phyloP scores from a whole-genome alignment of 208 protist species.

The Phytomonas sp. region DNA sequence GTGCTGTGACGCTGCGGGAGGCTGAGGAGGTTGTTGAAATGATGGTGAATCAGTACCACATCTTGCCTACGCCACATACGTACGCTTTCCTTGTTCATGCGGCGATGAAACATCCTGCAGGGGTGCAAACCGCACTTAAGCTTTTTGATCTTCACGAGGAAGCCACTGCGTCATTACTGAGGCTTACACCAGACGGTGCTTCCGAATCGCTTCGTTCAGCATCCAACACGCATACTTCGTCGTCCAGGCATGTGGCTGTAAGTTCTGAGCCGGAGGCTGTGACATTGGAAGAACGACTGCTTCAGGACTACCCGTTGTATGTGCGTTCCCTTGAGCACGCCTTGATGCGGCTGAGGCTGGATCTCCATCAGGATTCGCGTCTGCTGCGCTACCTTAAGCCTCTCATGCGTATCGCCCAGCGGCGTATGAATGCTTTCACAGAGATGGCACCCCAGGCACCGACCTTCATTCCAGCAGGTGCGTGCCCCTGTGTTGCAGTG shows the following conservation, averaged over 20 bases:
- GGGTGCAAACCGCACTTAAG: constrained; percentile 41
- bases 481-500: constrained; percentile 43
- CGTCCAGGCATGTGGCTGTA: constrained; percentile 10
- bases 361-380: constrained; percentile 38
- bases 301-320: constrained; percentile 53
- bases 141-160: constrained; percentile 74
- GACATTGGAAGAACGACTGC: constrained; percentile 40
- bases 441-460: constrained; percentile 63
- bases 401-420: constrained; percentile 63
- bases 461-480: constrained; percentile 29
- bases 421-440: constrained; percentile 65
- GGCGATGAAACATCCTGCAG: constrained; percentile 16
- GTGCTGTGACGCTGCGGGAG: constrained; percentile 50
- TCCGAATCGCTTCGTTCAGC: neutral
- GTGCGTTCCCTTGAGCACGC: constrained; percentile 43
- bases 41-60: constrained; percentile 55
- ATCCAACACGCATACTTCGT: neutral
- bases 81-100: constrained; percentile 59
- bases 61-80: constrained; percentile 62
- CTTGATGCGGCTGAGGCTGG: constrained; percentile 55
- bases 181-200: constrained; percentile 5
- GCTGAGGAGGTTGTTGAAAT: constrained; percentile 58
- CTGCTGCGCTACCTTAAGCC: constrained; percentile 51
- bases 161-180: constrained; percentile 24
- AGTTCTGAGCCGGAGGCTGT: constrained; percentile 21